Evolutionary conservation across 2,329 filamentous ascomycete genomes (phyloP).

Genomic region (Cladophialophora exuberans): DNA sequence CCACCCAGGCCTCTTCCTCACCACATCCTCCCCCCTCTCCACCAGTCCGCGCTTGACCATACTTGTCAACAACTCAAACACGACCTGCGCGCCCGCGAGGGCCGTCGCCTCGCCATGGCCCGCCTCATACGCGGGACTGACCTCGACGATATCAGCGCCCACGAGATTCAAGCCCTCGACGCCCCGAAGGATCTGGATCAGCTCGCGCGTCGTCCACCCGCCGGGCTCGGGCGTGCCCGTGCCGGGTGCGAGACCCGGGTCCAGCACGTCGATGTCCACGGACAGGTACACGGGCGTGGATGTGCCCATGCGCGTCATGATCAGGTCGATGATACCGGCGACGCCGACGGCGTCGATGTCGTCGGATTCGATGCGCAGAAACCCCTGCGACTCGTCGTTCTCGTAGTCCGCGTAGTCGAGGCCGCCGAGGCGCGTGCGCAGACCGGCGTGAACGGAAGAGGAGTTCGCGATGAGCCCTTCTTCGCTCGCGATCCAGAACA

Average conservation of each 20-base stretch:
- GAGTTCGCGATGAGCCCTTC: slow-evolving; percentile 78
- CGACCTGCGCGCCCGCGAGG: slow-evolving; percentile 80
- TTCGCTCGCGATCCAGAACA: slow-evolving; percentile 86
- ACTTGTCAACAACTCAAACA: slow-evolving; percentile 78
- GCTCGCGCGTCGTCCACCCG: slow-evolving; percentile 86
- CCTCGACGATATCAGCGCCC: slow-evolving; percentile 88
- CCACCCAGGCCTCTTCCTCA: no score
- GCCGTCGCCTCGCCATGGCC: slow-evolving; percentile 78
- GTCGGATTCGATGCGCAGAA: slow-evolving; percentile 78
- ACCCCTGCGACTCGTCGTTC: slow-evolving; percentile 75
- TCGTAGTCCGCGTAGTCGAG: slow-evolving; percentile 69
- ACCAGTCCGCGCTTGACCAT: slow-evolving; percentile 43
- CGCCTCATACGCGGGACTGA: slow-evolving; percentile 78
- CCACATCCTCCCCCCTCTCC: neutral
- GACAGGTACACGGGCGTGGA: slow-evolving; percentile 79
- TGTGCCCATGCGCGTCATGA: slow-evolving; percentile 72
- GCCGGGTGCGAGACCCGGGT: slow-evolving; percentile 70
- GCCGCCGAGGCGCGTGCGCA: slow-evolving; percentile 75
- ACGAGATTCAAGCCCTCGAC: slow-evolving; percentile 83
- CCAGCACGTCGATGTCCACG: slow-evolving; percentile 80
- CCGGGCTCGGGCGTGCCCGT: slow-evolving; percentile 90
- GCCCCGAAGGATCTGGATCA: slow-evolving; percentile 80
- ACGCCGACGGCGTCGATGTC: slow-evolving; percentile 84
- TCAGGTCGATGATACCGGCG: slow-evolving; percentile 68
- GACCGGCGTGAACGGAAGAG: slow-evolving; percentile 78